Base-by-base conservation (phyloP, 768 basidiomycete species). In the Suillus luteus region DNA sequence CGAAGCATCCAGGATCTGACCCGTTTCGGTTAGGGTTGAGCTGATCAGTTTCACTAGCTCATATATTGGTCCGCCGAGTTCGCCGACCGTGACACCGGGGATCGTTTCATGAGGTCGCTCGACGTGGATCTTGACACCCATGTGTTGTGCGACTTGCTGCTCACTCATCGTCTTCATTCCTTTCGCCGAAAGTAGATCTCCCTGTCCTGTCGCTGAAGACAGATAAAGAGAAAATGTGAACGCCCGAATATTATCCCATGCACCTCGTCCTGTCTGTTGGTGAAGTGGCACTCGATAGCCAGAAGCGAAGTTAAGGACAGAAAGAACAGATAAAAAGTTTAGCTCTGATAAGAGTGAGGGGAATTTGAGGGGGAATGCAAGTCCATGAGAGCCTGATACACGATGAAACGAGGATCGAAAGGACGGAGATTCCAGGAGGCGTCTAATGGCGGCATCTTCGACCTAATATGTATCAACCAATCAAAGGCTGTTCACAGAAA, bases 281-380 rank as follows among this genome's bases (percentile, higher is more conserved):
- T 92, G 92, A 44, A 96, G 81, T 5, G 89, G 85, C 5, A 82
- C 79, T 31, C 92, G 89, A 74, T 91, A 95, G 41, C 91, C 91
- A 1, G 91, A 92, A 5, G 84, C 91, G 73, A 95, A 92, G 73
- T 95, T 95, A 40, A 96, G 82, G 17, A 95, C 81, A 2, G 88
- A 86, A 48, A 95, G 84, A 9, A 92, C 75, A 52, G 88, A 86
- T n/a, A 95, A 77, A 35, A 95, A 79, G 73, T 94, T 95, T 64
- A 96, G 79, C 76, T 96, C 94, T 49, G 89, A 85, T 5, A 86
- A 76, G 22, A 82, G 75, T 0, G 90, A 89, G 43, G 90, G 79
- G 68, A 95, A 96, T 2, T 88, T 87, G 59, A 96, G 83, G 2
- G 94, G 94, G 63, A 96, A 79, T 7, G 84, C 79, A 58, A 93